Evolutionary conservation across 1,284 basidiomycete genomes (phyloP).

Genomic region (Hypsizygus ulmarius): DNA sequence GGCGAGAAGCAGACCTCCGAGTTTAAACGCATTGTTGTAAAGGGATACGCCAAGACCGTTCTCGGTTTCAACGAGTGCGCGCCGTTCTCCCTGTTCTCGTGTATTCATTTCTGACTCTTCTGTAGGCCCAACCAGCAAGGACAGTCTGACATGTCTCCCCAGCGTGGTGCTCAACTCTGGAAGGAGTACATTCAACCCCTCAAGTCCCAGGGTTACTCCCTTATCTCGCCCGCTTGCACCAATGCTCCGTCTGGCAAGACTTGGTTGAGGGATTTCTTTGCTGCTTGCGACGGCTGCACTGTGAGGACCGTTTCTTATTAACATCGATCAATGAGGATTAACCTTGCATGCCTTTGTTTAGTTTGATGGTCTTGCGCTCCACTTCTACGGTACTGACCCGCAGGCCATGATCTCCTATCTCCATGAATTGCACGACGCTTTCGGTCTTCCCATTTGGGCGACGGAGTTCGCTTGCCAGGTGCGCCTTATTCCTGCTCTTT

Average conservation of each 20-base stretch:
- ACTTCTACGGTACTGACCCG: slow-evolving; percentile 59
- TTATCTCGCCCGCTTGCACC: slow-evolving; percentile 69
- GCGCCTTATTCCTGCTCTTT: slow-evolving; percentile 6
- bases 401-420: slow-evolving; percentile 52
- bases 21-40: slow-evolving; percentile 43
- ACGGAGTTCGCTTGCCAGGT: slow-evolving; percentile 74
- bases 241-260: slow-evolving; percentile 50
- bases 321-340: neutral
- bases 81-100: neutral
- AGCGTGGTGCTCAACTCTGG: slow-evolving; percentile 55
- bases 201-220: slow-evolving; percentile 49
- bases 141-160: slow-evolving; percentile 61
- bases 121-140: slow-evolving; percentile 41
- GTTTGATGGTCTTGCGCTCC: slow-evolving; percentile 52
- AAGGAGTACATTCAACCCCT: slow-evolving; percentile 61
- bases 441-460: slow-evolving; percentile 51
- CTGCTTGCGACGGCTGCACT: slow-evolving; percentile 47
- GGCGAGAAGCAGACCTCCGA: slow-evolving; percentile 45
- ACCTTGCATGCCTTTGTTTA: slow-evolving; percentile 26
- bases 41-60: slow-evolving; percentile 50
- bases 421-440: slow-evolving; percentile 48
- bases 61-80: slow-evolving; percentile 74
- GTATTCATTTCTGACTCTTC: slow-evolving; percentile 1
- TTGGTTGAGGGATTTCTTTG: slow-evolving; percentile 63
- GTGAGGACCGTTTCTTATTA: slow-evolving; percentile 38